phyloP scores from a whole-genome alignment of 495 filamentous ascomycete species.

The Lentithecium fluviatile region DNA sequence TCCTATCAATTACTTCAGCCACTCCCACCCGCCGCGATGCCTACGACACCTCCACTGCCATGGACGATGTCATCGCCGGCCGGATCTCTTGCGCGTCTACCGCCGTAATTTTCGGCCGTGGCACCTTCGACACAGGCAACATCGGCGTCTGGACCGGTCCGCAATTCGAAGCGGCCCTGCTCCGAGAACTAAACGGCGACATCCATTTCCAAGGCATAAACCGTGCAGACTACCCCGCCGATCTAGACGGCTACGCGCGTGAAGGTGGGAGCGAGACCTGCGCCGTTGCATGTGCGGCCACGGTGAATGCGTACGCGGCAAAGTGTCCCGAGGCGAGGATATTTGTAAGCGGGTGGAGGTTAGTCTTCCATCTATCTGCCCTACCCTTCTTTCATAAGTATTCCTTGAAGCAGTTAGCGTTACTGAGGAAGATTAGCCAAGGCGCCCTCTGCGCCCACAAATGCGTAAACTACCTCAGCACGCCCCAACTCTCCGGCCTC shows the following conservation, averaged over 20 bases:
- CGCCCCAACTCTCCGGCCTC: not conserved
- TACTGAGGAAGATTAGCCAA: not conserved
- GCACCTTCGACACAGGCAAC: constrained; percentile 10
- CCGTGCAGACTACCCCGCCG: not conserved
- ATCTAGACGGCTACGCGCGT: not conserved
- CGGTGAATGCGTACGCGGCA: not conserved
- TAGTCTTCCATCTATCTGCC: not conserved
- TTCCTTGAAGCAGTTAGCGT: no score
- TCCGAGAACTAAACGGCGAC: not conserved
- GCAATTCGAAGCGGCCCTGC: not conserved
- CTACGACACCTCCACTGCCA: constrained; percentile 2
- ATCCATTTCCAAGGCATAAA: constrained; percentile 1
- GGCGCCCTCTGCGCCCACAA: not conserved
- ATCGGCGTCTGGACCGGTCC: constrained; percentile 12
- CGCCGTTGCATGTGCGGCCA: not conserved
- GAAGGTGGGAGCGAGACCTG: constrained; percentile 9
- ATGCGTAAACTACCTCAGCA: not conserved
- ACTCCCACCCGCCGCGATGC: no score
- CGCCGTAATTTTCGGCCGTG: constrained; percentile 1
- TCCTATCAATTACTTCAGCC: no score
- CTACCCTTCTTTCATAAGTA: no score
- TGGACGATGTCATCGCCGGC: constrained; percentile 3
- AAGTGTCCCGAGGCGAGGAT: not conserved
- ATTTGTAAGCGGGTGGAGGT: not conserved
- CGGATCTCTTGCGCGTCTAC: not conserved